Base-by-base conservation (phyloP, 176 grass and related monocot genomes). In the Avena sativa region DNA sequence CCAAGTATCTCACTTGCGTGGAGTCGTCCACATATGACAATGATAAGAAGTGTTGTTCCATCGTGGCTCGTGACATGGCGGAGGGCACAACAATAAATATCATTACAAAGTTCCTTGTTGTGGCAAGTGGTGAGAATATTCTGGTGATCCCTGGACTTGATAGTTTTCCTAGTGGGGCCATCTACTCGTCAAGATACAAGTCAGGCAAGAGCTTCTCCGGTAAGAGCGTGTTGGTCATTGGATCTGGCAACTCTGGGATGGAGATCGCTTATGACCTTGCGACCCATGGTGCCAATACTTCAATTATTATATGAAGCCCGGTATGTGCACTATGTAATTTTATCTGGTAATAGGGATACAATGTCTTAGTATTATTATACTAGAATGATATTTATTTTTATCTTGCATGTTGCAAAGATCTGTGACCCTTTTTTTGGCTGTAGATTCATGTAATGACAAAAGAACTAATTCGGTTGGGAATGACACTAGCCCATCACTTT, bases 191-290 rank as follows among this genome's bases (percentile, higher is more conserved):
- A 0, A 0, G 3, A 0, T 94, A 73, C 70, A 91, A 85, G 84
- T 91, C 84, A 0, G 84, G 87, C 10, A 12, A 12, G 0, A 0
- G 0, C 0, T 91, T 89, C n/a, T 12, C 84, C 1, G 80, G 76
- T 12, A 52, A 69, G 50, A 87, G 20, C 0, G 76, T 94, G 11
- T 57, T 94, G 1, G 87, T 94, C 0, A 79, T 94, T 5, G 92
- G 92, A 2, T 53, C 49, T 4, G 92, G 92, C 23, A 91, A 94
- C 25, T 94, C 89, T 0, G 92, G 89, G 0, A 91, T 94, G 87
- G 89, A 94, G 76, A 91, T 94, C 3, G 89, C 89, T 3, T 89
- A 91, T 5, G 89, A 91, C 28, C 89, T 94, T 57, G 64, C 86
- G 0, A 60, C 3, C 40, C 51, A 87, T 82, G 81, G 76, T 11